phyloP scores from a whole-genome alignment of 352 stramenopile genomes.

The Globisporangium emineosum region DNA sequence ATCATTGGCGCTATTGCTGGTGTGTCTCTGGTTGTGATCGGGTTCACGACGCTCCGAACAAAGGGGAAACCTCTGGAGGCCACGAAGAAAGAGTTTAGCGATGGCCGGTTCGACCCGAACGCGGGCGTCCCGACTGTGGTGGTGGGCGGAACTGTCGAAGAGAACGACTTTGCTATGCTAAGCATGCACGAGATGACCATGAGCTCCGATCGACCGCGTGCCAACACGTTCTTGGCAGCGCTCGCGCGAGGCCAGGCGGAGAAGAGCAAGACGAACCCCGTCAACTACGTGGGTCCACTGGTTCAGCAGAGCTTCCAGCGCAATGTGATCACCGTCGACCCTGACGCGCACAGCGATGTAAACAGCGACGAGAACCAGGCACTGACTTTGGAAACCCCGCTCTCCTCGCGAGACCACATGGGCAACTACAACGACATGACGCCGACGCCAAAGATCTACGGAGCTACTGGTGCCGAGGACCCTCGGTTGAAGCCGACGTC shows the following conservation, averaged over 20 bases:
- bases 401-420: constrained; percentile 24
- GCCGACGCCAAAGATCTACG: constrained; percentile 28
- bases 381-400: constrained; percentile 20
- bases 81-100: constrained; percentile 16
- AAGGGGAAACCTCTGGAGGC: constrained; percentile 23
- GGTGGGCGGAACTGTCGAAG: constrained; percentile 32
- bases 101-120: constrained; percentile 14
- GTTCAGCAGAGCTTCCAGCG: constrained; percentile 43
- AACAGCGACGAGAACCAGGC: constrained; percentile 22
- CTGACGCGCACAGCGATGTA: constrained; percentile 19
- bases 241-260: constrained; percentile 23
- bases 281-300: constrained; percentile 48
- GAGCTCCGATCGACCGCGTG: constrained; percentile 25
- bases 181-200: constrained; percentile 69
- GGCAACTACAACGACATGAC: constrained; percentile 25
- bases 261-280: constrained; percentile 31
- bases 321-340: constrained; percentile 25
- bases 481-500: constrained; percentile 18
- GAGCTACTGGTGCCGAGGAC: constrained; percentile 1
- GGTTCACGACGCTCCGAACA: constrained; percentile 59
- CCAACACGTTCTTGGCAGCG: constrained; percentile 54
- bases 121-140: constrained; percentile 21
- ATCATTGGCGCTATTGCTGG: constrained; percentile 73
- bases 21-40: constrained; percentile 56
- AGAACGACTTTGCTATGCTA: constrained; percentile 80